These are phyloP conservation scores for Phaseolus coccineus DNA, from an alignment of 331 rosid genomes.

Conservation along the genomic window DNA sequence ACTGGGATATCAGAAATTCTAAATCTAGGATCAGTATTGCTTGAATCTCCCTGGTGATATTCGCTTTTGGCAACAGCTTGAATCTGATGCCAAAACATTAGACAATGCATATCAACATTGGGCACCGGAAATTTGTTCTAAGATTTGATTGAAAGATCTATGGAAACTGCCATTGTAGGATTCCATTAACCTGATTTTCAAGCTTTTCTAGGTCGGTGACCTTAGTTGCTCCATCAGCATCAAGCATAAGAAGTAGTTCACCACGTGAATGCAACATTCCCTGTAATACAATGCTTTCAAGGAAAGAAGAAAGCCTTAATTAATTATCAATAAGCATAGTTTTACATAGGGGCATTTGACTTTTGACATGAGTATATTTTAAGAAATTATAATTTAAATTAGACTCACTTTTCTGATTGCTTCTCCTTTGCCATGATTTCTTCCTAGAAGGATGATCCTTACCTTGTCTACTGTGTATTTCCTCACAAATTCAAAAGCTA, in stretches of 20 bases:
- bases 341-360: conserved; percentile 6
- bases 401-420: conserved; percentile 98
- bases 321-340: conserved; percentile 44
- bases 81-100: conserved; percentile 57
- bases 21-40: conserved; percentile 55
- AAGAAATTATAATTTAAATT: conserved; percentile 44
- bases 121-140: conserved; percentile 27
- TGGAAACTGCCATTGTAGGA: conserved; percentile 17
- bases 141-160: not conserved
- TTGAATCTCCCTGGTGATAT: conserved; percentile 51
- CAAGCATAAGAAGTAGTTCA: conserved; percentile 94
- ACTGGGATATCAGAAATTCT: conserved; percentile 82
- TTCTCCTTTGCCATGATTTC: conserved; percentile 96
- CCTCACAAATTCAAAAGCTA: conserved; percentile 85
- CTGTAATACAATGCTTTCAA: conserved; percentile 89
- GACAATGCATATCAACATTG: conserved; percentile 33
- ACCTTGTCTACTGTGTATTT: conserved; percentile 83
- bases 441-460: conserved; percentile 90
- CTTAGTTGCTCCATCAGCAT: conserved; percentile 99
- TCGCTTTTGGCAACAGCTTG: conserved; percentile 62
- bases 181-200: conserved; percentile 75
- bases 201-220: conserved; percentile 89
- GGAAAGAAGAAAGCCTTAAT: conserved; percentile 68
- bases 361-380: conserved; percentile 25
- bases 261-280: conserved; percentile 99